Evolutionary conservation across 257 asterid species (phyloP).

Genomic region (Nicotiana paniculata): DNA sequence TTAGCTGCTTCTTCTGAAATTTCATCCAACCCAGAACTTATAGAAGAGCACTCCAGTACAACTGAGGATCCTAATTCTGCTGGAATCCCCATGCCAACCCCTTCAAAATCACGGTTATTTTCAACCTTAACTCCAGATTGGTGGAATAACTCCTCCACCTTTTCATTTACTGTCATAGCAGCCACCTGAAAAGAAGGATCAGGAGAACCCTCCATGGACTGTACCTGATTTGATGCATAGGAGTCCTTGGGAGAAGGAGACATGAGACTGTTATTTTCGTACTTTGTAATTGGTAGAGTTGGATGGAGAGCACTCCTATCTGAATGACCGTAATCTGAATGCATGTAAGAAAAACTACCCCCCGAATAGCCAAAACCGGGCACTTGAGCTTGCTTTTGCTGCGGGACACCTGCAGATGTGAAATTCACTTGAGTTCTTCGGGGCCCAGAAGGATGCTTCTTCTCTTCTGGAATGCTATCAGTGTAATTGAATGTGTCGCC

Average conservation of each 20-base stretch:
- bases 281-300: slow-evolving; percentile 35
- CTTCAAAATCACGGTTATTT: slow-evolving; percentile 29
- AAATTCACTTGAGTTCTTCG: slow-evolving; percentile 27
- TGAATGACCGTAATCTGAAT: slow-evolving; percentile 40
- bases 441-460: slow-evolving; percentile 30
- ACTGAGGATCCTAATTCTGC: slow-evolving; percentile 46
- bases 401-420: slow-evolving; percentile 27
- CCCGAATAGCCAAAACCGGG: slow-evolving; percentile 39
- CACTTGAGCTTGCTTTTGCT: slow-evolving; percentile 21
- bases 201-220: slow-evolving; percentile 24
- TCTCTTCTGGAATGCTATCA: slow-evolving; percentile 28
- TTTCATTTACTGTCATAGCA: slow-evolving; percentile 25
- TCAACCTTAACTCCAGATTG: slow-evolving; percentile 31
- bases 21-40: slow-evolving; percentile 38
- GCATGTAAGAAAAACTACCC: slow-evolving; percentile 28
- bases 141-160: slow-evolving; percentile 27
- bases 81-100: slow-evolving; percentile 25
- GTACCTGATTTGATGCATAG: slow-evolving; percentile 37
- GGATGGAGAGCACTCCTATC: slow-evolving; percentile 32
- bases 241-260: slow-evolving; percentile 46
- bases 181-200: slow-evolving; percentile 29
- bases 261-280: slow-evolving; percentile 36
- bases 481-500: slow-evolving; percentile 24
- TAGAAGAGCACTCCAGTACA: slow-evolving; percentile 34
- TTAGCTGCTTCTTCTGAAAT: slow-evolving; percentile 50